Percentiles rank a stretch among this genome's conserved stretches.
phyloP scores from a whole-genome alignment of 345 rosid genomes.

The Moricandia moricandioides region DNA sequence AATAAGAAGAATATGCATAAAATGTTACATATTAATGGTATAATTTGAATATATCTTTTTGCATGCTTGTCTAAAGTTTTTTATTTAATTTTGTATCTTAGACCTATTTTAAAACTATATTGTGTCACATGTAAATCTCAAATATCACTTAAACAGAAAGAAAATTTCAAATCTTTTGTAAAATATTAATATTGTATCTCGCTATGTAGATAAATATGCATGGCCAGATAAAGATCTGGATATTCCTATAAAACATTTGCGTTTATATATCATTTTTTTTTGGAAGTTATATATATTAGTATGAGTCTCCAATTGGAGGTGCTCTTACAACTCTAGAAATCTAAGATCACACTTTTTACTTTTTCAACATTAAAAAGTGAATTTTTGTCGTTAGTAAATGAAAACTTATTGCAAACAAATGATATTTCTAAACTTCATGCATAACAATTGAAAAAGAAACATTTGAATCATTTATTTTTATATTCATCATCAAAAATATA shows the following conservation, averaged over 20 bases:
- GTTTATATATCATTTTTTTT: too few species aligned
- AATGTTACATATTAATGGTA: neutral
- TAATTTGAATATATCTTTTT: neutral
- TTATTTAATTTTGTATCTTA: neutral
- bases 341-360: too few species aligned
- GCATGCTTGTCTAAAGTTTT: neutral
- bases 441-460: neutral
- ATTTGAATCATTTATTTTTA: neutral
- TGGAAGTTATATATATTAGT: too few species aligned
- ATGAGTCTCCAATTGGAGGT: too few species aligned
- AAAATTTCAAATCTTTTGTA: neutral
- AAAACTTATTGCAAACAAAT: neutral
- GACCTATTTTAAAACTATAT: neutral
- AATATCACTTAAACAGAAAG: neutral
- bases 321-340: too few species aligned
- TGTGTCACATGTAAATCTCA: neutral
- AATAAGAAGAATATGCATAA: neutral
- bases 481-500: neutral
- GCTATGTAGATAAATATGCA: neutral
- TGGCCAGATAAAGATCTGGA: too few species aligned
- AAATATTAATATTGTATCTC: neutral
- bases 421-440: neutral
- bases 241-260: too few species aligned
- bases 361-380: neutral
- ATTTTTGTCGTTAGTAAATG: neutral